phyloP scores from a whole-genome alignment of 148 eudicot species.

The Persicaria tinctoria region DNA sequence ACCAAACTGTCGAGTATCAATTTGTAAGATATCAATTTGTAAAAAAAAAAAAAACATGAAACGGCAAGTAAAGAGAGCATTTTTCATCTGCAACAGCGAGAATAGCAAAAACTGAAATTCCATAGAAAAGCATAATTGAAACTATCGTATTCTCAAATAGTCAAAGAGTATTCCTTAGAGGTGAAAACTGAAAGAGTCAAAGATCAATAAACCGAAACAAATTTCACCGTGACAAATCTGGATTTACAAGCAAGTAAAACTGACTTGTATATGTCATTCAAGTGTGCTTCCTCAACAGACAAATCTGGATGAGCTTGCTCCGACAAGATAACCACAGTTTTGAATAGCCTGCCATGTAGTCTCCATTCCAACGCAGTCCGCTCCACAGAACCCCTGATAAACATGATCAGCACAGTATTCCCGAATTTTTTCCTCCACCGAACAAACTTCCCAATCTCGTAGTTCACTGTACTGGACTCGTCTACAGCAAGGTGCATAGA shows the following conservation, averaged over 20 bases:
- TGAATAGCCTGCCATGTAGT: constrained; percentile 30
- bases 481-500: constrained; percentile 33
- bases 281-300: constrained; percentile 26
- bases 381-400: constrained; percentile 27
- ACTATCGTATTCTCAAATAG: too few relatives aligned
- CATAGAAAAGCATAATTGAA: too few relatives aligned
- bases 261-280: constrained; percentile 29
- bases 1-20: too few relatives aligned
- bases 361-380: constrained; percentile 34
- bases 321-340: constrained; percentile 31
- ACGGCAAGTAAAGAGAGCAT: too few relatives aligned
- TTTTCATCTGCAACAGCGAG: too few relatives aligned
- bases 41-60: too few relatives aligned
- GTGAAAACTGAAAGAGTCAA: too few relatives aligned
- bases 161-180: too few relatives aligned
- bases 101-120: too few relatives aligned
- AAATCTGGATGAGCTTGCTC: constrained; percentile 24
- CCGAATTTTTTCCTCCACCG: constrained; percentile 30
- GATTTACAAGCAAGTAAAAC: constrained; percentile 7
- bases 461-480: constrained; percentile 28
- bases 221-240: not conserved
- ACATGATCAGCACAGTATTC: constrained; percentile 30
- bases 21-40: too few relatives aligned
- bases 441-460: constrained; percentile 31
- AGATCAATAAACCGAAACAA: not conserved